phyloP scores from a whole-genome alignment of 164 flowering plant species.

The Protea cynaroides region DNA sequence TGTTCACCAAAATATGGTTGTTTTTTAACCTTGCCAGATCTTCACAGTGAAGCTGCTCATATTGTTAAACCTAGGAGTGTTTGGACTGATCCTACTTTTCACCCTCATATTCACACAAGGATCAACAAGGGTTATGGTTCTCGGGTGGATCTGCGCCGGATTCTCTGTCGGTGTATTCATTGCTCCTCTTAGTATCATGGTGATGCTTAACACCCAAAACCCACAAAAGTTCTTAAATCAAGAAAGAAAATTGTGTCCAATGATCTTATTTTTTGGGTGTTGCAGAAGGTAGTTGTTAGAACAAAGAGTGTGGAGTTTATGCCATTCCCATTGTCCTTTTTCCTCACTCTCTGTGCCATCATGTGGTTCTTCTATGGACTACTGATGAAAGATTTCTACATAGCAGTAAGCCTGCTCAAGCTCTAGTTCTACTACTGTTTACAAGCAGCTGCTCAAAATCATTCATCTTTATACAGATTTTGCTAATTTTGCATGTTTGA shows the following conservation, averaged over 20 bases:
- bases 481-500: not conserved
- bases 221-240: too few relatives aligned
- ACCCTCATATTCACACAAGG: constrained; percentile 27
- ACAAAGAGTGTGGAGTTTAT: constrained; percentile 74
- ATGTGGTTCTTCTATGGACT: constrained; percentile 80
- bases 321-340: constrained; percentile 64
- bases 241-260: not conserved
- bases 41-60: constrained; percentile 38
- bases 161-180: constrained; percentile 60
- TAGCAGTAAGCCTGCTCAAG: constrained; percentile 45
- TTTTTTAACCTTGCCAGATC: constrained; percentile 27
- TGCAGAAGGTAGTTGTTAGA: constrained; percentile 61
- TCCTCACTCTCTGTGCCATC: constrained; percentile 53
- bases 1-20: not conserved
- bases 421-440: not conserved
- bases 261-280: not conserved
- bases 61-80: constrained; percentile 29
- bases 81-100: constrained; percentile 32
- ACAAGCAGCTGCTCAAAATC: not conserved
- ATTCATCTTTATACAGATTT: not conserved
- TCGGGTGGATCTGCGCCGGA: constrained; percentile 68
- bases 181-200: constrained; percentile 76
- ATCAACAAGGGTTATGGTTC: constrained; percentile 13
- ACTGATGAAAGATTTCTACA: constrained; percentile 38
- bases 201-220: constrained; percentile 13